Evolutionary conservation across 176 grass and related monocot genomes (phyloP).

Genomic region (Carex scoparia): DNA sequence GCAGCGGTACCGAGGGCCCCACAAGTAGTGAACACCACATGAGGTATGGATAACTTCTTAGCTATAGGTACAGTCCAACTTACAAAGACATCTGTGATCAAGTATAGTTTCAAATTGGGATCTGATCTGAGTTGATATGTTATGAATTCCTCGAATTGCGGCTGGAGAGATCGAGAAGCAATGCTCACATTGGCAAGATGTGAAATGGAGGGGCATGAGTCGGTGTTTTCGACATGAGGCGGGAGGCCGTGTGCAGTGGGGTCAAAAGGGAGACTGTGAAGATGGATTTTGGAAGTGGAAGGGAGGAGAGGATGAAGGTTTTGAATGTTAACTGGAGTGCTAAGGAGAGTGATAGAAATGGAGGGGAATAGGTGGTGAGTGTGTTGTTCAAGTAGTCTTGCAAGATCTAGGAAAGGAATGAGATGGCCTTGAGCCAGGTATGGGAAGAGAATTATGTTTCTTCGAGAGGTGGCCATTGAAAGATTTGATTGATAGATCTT

Average conservation of each 20-base stretch:
- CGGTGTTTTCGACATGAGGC: conserved; percentile 11
- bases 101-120: conserved; percentile 24
- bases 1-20: conserved; percentile 33
- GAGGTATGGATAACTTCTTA: conserved; percentile 25
- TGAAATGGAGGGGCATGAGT: not conserved
- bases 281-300: conserved; percentile 28
- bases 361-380: not conserved
- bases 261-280: conserved; percentile 30
- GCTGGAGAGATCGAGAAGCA: conserved; percentile 17
- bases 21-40: conserved; percentile 30
- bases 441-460: conserved; percentile 40
- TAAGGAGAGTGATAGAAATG: conserved; percentile 33
- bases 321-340: conserved; percentile 29
- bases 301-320: conserved; percentile 20
- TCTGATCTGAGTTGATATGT: not conserved
- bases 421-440: conserved; percentile 56
- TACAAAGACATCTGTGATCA: conserved; percentile 43
- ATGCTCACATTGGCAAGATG: not conserved
- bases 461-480: not conserved
- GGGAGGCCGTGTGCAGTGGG: conserved; percentile 27
- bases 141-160: conserved; percentile 28
- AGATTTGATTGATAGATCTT: no score
- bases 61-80: conserved; percentile 34
- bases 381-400: conserved; percentile 19
- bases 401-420: conserved; percentile 43